Evolutionary conservation across 1,284 basidiomycete species (phyloP).

Genomic region (Puccinia novopanici): DNA sequence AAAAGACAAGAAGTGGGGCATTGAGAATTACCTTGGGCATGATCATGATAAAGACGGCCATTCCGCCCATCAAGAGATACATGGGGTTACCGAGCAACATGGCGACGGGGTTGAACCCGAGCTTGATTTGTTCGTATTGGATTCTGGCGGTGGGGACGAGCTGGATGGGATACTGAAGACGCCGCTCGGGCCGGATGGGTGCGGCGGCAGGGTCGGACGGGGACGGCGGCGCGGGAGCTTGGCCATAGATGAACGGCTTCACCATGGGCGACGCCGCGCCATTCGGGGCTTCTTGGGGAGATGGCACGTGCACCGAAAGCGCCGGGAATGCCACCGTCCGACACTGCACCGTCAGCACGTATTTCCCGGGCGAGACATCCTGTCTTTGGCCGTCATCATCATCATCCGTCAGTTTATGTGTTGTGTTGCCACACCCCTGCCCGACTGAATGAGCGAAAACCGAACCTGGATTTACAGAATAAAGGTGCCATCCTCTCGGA

Average conservation of each 20-base stretch:
- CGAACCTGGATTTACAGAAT: conserved; percentile 10
- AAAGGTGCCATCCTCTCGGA: conserved; percentile 32
- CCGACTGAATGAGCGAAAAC: too few species aligned
- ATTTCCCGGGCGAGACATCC: conserved; percentile 32
- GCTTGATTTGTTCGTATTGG: conserved; percentile 32
- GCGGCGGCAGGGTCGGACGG: not conserved
- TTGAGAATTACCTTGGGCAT: conserved; percentile 46
- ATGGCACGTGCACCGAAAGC: conserved; percentile 30
- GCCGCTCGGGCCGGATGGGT: not conserved
- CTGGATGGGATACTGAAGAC: conserved; percentile 35
- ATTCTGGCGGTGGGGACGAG: conserved; percentile 10
- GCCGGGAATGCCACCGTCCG: conserved; percentile 17
- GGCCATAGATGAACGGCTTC: conserved; percentile 23
- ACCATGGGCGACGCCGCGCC: conserved; percentile 17
- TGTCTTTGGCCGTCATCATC: conserved; percentile 20
- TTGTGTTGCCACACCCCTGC: not conserved
- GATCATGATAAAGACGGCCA: conserved; percentile 36
- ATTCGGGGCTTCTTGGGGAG: not conserved
- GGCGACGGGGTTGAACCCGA: conserved; percentile 34
- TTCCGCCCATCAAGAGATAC: conserved; percentile 42
- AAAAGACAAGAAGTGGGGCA: too few species aligned
- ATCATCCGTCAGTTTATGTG: not conserved
- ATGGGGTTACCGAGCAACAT: conserved; percentile 45
- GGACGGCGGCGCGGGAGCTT: conserved; percentile 24
- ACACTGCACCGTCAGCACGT: conserved; percentile 27